Evolutionary conservation across 1,284 basidiomycete species (phyloP).

Genomic region (Kalmanozyma brasiliensis): DNA sequence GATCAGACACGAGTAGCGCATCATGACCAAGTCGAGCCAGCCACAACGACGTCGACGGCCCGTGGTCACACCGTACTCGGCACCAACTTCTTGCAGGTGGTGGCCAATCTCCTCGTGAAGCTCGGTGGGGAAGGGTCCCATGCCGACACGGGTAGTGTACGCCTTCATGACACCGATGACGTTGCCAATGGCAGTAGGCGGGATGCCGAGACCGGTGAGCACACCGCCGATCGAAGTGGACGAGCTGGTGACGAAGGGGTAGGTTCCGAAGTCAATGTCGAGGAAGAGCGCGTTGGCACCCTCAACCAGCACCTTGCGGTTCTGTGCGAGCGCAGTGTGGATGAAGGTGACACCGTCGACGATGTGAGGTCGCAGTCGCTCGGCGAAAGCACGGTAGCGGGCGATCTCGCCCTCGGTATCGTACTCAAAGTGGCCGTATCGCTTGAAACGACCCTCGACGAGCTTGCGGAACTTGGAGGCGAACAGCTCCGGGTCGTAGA

Average conservation of each 20-base stretch:
- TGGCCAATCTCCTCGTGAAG: conserved; percentile 85
- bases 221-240: conserved; percentile 93
- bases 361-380: conserved; percentile 86
- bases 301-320: conserved; percentile 89
- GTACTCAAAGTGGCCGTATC: conserved; percentile 97
- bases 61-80: conserved; percentile 90
- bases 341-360: conserved; percentile 87
- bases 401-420: conserved; percentile 96
- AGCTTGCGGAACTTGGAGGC: conserved; percentile 91
- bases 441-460: conserved; percentile 96
- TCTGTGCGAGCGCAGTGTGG: conserved; percentile 77
- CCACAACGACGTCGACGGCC: conserved; percentile 91
- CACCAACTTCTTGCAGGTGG: conserved; percentile 92
- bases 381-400: conserved; percentile 87
- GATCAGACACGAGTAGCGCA: conserved; percentile 90
- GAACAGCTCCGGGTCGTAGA: conserved; percentile 89
- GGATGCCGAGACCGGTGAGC: conserved; percentile 93
- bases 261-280: conserved; percentile 96
- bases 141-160: conserved; percentile 96
- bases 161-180: conserved; percentile 95
- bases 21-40: conserved; percentile 95
- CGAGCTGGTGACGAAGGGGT: conserved; percentile 95
- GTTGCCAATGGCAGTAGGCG: conserved; percentile 84
- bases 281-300: conserved; percentile 99
- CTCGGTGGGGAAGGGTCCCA: conserved; percentile 96